Percentiles rank a stretch among this genome's conserved stretches.
Conservation (phyloP, 257 asterid genomes). For the Salvia rosmarinus region DNA sequence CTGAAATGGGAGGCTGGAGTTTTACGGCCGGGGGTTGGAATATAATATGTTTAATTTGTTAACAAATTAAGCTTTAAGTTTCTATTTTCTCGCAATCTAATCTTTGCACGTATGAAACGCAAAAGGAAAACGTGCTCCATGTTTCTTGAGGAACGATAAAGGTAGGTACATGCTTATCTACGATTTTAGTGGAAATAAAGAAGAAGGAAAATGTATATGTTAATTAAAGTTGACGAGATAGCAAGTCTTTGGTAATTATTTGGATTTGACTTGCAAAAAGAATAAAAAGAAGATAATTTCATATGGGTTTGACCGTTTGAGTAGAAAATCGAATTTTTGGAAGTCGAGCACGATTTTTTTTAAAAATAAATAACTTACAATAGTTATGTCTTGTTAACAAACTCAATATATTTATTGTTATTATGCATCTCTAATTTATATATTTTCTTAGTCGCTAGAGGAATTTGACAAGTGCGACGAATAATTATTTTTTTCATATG, state of each 20-base stretch:
- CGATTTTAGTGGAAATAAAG: neutral
- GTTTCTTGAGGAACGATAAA: constrained; percentile 23
- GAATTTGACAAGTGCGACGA: neutral
- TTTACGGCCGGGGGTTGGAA: neutral
- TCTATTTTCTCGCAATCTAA: constrained; percentile 13
- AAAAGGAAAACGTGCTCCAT: constrained; percentile 29
- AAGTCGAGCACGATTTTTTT: neutral
- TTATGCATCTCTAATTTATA: neutral
- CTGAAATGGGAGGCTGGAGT: constrained; percentile 18
- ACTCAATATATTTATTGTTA: too few relatives aligned
- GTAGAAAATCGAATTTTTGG: neutral
- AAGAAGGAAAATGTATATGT: neutral
- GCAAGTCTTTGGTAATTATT: neutral
- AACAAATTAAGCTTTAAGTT: constrained; percentile 16
- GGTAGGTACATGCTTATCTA: constrained; percentile 26
- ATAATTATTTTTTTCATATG: neutral
- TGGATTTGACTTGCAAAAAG: neutral
- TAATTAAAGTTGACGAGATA: neutral
- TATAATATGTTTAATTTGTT: neutral
- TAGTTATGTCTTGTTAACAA: too few relatives aligned
- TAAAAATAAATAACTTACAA: too few relatives aligned
- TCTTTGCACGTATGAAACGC: constrained; percentile 33
- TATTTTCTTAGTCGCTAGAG: neutral
- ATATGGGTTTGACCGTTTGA: neutral
- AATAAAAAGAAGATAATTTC: neutral